Conservation (phyloP, 2,329 filamentous ascomycete genomes). For the Arthrinium phaeospermum region DNA sequence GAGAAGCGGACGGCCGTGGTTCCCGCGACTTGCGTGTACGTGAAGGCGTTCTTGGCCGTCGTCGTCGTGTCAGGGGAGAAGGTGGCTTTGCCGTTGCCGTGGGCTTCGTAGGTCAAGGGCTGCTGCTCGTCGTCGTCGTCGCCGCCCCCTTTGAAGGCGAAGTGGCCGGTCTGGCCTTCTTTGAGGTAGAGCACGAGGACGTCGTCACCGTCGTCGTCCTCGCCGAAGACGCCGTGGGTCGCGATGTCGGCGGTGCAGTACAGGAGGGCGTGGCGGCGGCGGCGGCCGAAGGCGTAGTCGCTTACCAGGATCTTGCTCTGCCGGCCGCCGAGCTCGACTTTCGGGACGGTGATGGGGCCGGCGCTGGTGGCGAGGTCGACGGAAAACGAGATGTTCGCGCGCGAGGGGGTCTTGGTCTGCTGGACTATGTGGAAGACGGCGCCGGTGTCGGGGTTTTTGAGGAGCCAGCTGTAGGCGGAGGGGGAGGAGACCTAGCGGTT, state of each 20-base stretch:
- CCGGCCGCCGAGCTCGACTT: slow-evolving; percentile 55
- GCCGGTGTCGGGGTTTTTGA: slow-evolving; percentile 55
- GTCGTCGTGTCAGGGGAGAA: slow-evolving; percentile 31
- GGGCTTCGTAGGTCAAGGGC: slow-evolving; percentile 45
- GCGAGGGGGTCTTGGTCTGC: slow-evolving; percentile 51
- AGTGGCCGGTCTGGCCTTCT: slow-evolving; percentile 53
- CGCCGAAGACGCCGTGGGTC: slow-evolving; percentile 52
- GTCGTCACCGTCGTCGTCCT: slow-evolving; percentile 46
- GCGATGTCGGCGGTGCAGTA: slow-evolving; percentile 59
- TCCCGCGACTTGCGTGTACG: slow-evolving; percentile 53
- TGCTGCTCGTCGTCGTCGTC: slow-evolving; percentile 39
- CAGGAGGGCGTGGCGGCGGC: slow-evolving; percentile 51
- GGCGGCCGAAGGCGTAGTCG: slow-evolving; percentile 54
- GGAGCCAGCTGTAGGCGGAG: slow-evolving; percentile 55
- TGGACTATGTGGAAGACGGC: slow-evolving; percentile 57
- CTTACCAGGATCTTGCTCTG: slow-evolving; percentile 61
- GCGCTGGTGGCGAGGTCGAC: slow-evolving; percentile 53
- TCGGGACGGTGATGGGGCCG: slow-evolving; percentile 48
- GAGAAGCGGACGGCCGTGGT: slow-evolving; percentile 54
- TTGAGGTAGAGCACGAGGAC: slow-evolving; percentile 56
- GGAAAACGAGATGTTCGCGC: slow-evolving; percentile 50
- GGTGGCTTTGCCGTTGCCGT: slow-evolving; percentile 35
- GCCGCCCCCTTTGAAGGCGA: slow-evolving; percentile 48
- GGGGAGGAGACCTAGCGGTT: slow-evolving; percentile 38
- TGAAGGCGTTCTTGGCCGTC: slow-evolving; percentile 41